Base-by-base conservation (phyloP, 2,329 filamentous ascomycete species). In the Aureobasidium sp. region DNA sequence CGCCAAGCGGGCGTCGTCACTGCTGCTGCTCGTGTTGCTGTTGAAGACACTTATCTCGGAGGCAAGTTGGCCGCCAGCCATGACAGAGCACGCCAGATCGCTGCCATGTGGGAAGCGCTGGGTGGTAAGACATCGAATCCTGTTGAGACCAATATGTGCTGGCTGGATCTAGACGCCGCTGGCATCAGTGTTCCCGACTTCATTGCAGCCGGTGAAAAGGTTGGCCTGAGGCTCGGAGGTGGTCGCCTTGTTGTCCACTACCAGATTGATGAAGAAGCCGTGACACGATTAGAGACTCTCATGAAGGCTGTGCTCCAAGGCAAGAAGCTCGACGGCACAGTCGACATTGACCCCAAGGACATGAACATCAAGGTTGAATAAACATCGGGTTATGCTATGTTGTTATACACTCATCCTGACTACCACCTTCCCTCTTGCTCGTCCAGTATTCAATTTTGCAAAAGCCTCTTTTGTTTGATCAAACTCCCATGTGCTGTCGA, bases 141-240 rank as follows among this genome's bases (percentile, higher is more conserved):
- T 0, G 87, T 89, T 1, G 87, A 96, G 70, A 95, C 91, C n/a
- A 96, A 96, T 75, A 95, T 96, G 89, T 84, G 90, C 37, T 96
- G 90, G 90, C 70, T 95, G 63, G 87, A 95, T 72, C 77, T 94
- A 17, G 81, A 84, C 34, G 80, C 81, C 1, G 82, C 83, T 12
- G 82, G 83, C 0, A 72, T 87, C 36, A 75, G 77, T 3, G 71
- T 71, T 5, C 78, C 82, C 57, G 77, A 81, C 44, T 82, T 86
- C 64, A 79, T 82, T 11, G 76, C 79, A 62, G 73, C 82, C 41
- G 85, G 79, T 1, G 74, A 82, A 64, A 79, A 82, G 67, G 79
- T 82, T 61, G 86, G 86, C 0, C 67, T 90, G 61, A 80, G 76
- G 65, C 70, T 87, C 15, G 67, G 78, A 11, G 83, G 83, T 36